phyloP scores from a whole-genome alignment of 1,284 basidiomycete species.

The Tausonia pullulans region DNA sequence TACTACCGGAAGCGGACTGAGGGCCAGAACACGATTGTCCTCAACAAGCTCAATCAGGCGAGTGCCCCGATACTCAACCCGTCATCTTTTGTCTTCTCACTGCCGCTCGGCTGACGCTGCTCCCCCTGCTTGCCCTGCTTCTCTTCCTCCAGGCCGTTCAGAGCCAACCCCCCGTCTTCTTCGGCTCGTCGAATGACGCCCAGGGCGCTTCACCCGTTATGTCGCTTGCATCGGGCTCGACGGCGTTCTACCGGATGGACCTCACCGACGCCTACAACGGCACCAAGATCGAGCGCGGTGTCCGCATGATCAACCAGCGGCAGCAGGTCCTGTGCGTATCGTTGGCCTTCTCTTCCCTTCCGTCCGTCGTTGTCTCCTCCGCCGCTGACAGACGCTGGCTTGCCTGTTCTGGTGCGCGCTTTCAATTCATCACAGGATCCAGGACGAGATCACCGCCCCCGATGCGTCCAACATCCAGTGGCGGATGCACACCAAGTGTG shows the following conservation, averaged over 20 bases:
- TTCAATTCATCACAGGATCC: conserved; percentile 35
- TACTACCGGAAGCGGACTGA: conserved; percentile 95
- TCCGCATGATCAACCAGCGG: conserved; percentile 75
- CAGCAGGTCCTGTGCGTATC: conserved; percentile 59
- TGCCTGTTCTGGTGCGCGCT: no score
- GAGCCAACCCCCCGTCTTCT: conserved; percentile 49
- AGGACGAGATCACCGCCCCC: conserved; percentile 64
- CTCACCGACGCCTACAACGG: conserved; percentile 68
- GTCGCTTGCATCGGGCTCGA: conserved; percentile 51
- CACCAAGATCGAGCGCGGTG: conserved; percentile 67
- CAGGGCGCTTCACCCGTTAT: conserved; percentile 63
- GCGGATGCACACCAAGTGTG: conserved; percentile 94
- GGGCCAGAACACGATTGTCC: conserved; percentile 88
- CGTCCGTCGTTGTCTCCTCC: conserved; percentile 23
- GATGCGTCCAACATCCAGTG: conserved; percentile 53
- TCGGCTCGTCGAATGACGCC: conserved; percentile 48
- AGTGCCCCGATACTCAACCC: no score
- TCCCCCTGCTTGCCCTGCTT: no score
- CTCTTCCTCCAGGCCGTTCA: conserved; percentile 49
- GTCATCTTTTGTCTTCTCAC: no score
- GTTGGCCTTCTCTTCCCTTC: neutral
- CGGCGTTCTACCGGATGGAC: conserved; percentile 73
- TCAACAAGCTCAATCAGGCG: conserved; percentile 72
- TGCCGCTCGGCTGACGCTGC: no score
- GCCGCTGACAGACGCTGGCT: conserved; percentile 5